Evolutionary conservation across 106 monocot species (phyloP).

Genomic region (Narthecium ossifragum): DNA sequence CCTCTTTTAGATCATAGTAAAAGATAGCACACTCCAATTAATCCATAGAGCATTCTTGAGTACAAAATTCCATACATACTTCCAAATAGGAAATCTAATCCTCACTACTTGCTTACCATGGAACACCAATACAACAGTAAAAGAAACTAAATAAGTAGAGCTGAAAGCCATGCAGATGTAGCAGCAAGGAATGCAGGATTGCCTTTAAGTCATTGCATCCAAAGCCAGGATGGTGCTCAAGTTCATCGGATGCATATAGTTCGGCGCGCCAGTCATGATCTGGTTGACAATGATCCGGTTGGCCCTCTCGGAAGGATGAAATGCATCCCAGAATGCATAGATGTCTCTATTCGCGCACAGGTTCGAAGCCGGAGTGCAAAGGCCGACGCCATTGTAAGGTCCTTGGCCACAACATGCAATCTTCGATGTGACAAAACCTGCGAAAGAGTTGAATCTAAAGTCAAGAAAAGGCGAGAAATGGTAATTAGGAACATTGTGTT

Average conservation of each 20-base stretch:
- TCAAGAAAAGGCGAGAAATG: background rate
- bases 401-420: constrained; percentile 91
- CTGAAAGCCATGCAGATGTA: no score
- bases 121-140: no score
- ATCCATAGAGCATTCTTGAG: no score
- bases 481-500: no score
- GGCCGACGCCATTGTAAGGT: constrained; percentile 75
- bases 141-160: no score
- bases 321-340: constrained; percentile 86
- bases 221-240: constrained; percentile 62
- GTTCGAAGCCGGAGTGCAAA: constrained; percentile 63
- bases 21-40: no score
- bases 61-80: no score
- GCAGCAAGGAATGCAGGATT: no score
- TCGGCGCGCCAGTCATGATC: constrained; percentile 37
- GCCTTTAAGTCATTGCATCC: constrained; percentile 22
- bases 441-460: background rate
- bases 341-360: constrained; percentile 54
- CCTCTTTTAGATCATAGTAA: no score
- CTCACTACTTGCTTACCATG: no score
- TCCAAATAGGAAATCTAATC: no score
- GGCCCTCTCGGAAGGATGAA: constrained; percentile 76
- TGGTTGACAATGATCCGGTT: constrained; percentile 69
- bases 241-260: constrained; percentile 83
- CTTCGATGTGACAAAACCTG: constrained; percentile 77